Conservation (phyloP, 208 protist species). For the Leishmania turanica region DNA sequence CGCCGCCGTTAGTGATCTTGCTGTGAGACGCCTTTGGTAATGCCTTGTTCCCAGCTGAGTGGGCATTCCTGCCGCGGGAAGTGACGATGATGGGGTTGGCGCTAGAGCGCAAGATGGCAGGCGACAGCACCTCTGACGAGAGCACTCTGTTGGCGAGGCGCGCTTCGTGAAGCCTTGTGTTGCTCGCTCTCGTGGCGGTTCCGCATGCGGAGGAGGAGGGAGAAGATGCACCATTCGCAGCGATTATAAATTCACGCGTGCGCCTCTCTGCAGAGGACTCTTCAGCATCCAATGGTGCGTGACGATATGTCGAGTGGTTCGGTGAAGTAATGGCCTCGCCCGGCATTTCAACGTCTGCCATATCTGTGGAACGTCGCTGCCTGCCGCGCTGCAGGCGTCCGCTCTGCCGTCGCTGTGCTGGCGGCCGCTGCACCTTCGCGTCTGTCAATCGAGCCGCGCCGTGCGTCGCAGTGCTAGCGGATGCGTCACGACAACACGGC, state of each 20-base stretch:
- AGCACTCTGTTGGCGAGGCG: conserved; percentile 2
- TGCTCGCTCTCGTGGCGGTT: neutral
- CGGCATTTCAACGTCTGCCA: conserved; percentile 22
- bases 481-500: neutral
- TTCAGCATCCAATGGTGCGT: neutral
- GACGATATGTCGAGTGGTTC: neutral
- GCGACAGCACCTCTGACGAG: conserved; percentile 1
- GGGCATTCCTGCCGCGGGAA: neutral
- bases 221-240: neutral
- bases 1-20: neutral
- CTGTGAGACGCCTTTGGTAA: neutral
- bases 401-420: conserved; percentile 7
- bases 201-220: neutral
- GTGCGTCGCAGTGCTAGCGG: neutral
- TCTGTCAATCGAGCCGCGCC: conserved; percentile 5
- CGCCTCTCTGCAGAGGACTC: neutral
- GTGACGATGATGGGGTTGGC: neutral
- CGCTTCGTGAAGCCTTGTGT: neutral
- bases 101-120: neutral
- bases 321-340: neutral
- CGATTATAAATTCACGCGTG: neutral
- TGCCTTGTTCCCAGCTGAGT: neutral
- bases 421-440: neutral
- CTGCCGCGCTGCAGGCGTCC: conserved; percentile 1
- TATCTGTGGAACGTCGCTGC: conserved; percentile 20